A percentile compares a stretch with the other conserved stretches of the same genome.
These are phyloP conservation scores for Lactarius deliciosus DNA, from an alignment of 768 basidiomycete species.

Conservation along the genomic window DNA sequence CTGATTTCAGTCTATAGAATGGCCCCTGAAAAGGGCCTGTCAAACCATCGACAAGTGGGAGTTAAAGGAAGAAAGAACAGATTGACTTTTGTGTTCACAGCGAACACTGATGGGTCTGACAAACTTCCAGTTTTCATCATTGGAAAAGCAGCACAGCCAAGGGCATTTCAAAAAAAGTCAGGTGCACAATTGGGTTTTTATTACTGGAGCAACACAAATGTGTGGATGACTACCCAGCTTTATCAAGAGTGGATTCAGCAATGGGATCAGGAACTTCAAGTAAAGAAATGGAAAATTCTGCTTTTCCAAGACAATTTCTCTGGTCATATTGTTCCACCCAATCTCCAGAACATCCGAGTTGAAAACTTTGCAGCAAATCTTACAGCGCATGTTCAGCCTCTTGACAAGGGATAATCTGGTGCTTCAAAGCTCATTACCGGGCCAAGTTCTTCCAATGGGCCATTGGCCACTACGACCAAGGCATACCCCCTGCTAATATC, in stretches of 20 bases:
- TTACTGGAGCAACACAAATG: neutral
- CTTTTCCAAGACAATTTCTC: neutral
- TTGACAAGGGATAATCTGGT: neutral
- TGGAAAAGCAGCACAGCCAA: neutral
- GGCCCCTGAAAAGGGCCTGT: neutral
- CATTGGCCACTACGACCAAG: too few relatives aligned
- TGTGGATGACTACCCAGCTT: neutral
- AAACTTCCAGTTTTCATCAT: slow-evolving; percentile 4
- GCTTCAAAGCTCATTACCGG: neutral
- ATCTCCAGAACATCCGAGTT: neutral
- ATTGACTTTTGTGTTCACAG: neutral
- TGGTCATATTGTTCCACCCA: neutral
- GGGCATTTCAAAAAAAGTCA: neutral
- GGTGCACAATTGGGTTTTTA: neutral
- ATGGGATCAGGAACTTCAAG: neutral
- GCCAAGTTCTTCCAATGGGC: too few relatives aligned
- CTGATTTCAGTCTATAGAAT: too few relatives aligned
- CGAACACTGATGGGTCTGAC: neutral
- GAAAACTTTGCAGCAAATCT: neutral
- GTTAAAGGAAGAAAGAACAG: neutral
- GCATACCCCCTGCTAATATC: too few relatives aligned
- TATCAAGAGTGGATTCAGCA: neutral
- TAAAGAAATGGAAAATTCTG: neutral
- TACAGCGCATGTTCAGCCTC: neutral
- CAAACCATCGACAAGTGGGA: too few relatives aligned